A percentile compares a stretch with the other conserved stretches of the same genome.
Evolutionary conservation across 306 rosid genomes (phyloP).

Genomic region (Vigna unguiculata): DNA sequence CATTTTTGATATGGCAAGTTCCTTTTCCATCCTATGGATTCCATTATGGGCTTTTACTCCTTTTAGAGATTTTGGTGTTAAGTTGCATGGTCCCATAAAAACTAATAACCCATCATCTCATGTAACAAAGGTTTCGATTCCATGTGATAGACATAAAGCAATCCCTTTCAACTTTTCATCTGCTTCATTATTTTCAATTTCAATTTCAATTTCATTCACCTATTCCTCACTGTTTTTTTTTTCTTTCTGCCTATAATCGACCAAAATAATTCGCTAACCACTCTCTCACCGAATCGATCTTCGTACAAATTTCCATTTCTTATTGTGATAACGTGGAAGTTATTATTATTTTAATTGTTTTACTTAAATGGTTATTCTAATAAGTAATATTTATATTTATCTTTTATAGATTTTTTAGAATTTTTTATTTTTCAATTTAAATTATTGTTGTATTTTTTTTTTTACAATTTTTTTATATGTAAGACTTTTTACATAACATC

Average conservation of each 20-base stretch:
- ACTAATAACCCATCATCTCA: background rate
- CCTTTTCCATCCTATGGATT: background rate
- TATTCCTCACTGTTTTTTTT: background rate
- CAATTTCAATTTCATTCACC: background rate
- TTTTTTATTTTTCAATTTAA: too few relatives aligned
- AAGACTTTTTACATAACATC: too few relatives aligned
- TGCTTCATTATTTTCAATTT: constrained; percentile 2
- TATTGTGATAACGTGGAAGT: background rate
- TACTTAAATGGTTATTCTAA: too few relatives aligned
- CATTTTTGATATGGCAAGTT: constrained; percentile 20
- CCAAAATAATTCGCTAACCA: too few relatives aligned
- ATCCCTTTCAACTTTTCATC: background rate
- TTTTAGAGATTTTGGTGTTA: background rate
- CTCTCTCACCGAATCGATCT: background rate
- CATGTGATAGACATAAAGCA: background rate
- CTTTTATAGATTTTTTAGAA: too few relatives aligned
- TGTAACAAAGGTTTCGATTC: constrained; percentile 11
- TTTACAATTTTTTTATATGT: too few relatives aligned
- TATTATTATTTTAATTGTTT: background rate
- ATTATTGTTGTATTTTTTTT: too few relatives aligned
- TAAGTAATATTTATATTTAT: too few relatives aligned
- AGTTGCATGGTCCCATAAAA: constrained; percentile 3
- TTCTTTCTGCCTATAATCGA: background rate
- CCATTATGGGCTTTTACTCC: background rate
- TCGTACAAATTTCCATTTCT: background rate